phyloP scores from a whole-genome alignment of 2,329 filamentous ascomycete genomes.

The Apiospora arundinis region DNA sequence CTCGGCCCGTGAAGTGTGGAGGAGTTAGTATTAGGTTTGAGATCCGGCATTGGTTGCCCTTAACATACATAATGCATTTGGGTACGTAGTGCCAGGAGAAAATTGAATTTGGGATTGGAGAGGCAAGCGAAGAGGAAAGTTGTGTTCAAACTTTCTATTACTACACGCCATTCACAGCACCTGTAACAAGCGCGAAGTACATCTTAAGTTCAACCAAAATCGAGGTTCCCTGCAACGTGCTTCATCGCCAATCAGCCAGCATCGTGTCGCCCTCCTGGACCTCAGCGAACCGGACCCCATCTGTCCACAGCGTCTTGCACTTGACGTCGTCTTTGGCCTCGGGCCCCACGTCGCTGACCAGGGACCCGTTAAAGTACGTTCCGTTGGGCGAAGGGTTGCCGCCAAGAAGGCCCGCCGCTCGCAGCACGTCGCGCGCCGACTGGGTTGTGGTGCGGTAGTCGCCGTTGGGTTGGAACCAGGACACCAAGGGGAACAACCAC shows the following conservation, averaged over 20 bases:
- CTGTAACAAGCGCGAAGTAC: neutral
- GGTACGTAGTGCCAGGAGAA: no score
- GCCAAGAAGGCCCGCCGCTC: slow-evolving; percentile 34
- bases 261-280: slow-evolving; percentile 39
- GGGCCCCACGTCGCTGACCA: slow-evolving; percentile 55
- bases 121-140: no score
- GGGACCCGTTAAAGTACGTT: slow-evolving; percentile 71
- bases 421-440: slow-evolving; percentile 41
- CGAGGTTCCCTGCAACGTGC: neutral
- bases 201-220: neutral
- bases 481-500: slow-evolving; percentile 28
- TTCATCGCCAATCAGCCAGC: slow-evolving; percentile 34
- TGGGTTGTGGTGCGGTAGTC: slow-evolving; percentile 34
- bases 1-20: no score
- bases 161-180: neutral
- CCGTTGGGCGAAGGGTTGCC: slow-evolving; percentile 34
- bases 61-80: no score
- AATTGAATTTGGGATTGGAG: no score
- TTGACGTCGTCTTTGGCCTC: slow-evolving; percentile 43
- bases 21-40: no score
- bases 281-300: slow-evolving; percentile 35
- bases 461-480: slow-evolving; percentile 31
- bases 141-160: no score
- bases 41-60: no score
- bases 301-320: slow-evolving; percentile 37